Conservation (phyloP, 2,329 filamentous ascomycete genomes). For the Colletotrichum tabaci region DNA sequence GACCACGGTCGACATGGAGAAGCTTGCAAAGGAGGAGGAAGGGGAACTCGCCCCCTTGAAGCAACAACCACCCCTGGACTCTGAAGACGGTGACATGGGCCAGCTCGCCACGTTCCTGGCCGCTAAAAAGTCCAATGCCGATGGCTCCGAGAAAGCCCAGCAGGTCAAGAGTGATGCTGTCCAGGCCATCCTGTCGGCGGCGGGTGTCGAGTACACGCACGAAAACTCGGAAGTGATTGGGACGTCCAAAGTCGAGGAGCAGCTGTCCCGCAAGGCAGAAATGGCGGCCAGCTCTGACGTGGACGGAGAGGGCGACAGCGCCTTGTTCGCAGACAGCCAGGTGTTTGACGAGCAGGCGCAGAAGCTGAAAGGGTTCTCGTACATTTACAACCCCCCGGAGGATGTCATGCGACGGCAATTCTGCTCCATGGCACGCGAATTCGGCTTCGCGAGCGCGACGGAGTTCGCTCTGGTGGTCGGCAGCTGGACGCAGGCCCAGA, state of each 20-base stretch:
- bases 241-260: conserved; percentile 90
- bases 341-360: conserved; percentile 39
- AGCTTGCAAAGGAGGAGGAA: conserved; percentile 69
- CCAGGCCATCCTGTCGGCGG: conserved; percentile 88
- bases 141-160: conserved; percentile 60
- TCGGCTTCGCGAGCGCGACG: conserved; percentile 81
- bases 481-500: conserved; percentile 87
- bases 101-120: conserved; percentile 66
- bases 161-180: conserved; percentile 79
- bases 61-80: conserved; percentile 53
- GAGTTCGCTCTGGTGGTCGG: conserved; percentile 95
- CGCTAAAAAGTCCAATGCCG: conserved; percentile 49
- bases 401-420: conserved; percentile 87
- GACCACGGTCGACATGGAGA: conserved; percentile 80
- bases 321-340: conserved; percentile 71
- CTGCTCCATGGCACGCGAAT: conserved; percentile 87
- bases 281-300: conserved; percentile 64
- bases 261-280: conserved; percentile 83
- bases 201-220: conserved; percentile 95
- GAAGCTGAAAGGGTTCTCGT: conserved; percentile 28
- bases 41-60: conserved; percentile 58
- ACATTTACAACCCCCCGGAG: conserved; percentile 79
- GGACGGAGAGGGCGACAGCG: conserved; percentile 65
- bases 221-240: conserved; percentile 97
- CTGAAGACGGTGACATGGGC: conserved; percentile 77